Conservation (phyloP, 257 asterid species). For the Linaria vulgaris region DNA sequence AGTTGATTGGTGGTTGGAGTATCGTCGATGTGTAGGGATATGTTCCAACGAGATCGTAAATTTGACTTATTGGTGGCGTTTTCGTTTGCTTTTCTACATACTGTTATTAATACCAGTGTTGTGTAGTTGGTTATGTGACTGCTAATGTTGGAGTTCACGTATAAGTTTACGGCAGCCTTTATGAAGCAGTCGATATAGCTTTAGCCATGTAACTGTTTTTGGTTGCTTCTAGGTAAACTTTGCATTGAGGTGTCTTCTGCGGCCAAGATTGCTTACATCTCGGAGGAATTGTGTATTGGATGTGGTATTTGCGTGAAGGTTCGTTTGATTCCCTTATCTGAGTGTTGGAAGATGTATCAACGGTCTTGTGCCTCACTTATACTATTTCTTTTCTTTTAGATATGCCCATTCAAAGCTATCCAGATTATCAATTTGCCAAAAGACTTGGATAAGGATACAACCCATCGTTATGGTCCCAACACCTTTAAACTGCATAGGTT, state of each 20-base stretch:
- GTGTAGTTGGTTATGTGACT: no score
- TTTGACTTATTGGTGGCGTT: no score
- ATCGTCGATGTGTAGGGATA: no score
- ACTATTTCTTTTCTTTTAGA: slow-evolving; percentile 25
- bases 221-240: slow-evolving; percentile 42
- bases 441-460: slow-evolving; percentile 63
- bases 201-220: neutral
- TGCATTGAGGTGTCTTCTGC: slow-evolving; percentile 54
- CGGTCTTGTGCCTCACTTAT: slow-evolving; percentile 14
- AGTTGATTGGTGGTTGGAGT: no score
- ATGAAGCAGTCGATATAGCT: no score
- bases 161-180: no score
- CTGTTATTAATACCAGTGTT: no score
- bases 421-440: slow-evolving; percentile 65
- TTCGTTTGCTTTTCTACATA: no score
- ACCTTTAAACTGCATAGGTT: slow-evolving; percentile 29
- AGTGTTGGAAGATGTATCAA: no score
- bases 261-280: slow-evolving; percentile 53
- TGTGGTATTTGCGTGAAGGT: slow-evolving; percentile 72
- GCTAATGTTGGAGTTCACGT: no score
- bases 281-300: slow-evolving; percentile 68
- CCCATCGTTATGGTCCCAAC: slow-evolving; percentile 68
- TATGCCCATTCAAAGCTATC: slow-evolving; percentile 68
- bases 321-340: no score
- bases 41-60: no score